These are phyloP conservation scores for Aquilaria sinensis DNA, from an alignment of 345 rosid genomes.

Conservation along the genomic window DNA sequence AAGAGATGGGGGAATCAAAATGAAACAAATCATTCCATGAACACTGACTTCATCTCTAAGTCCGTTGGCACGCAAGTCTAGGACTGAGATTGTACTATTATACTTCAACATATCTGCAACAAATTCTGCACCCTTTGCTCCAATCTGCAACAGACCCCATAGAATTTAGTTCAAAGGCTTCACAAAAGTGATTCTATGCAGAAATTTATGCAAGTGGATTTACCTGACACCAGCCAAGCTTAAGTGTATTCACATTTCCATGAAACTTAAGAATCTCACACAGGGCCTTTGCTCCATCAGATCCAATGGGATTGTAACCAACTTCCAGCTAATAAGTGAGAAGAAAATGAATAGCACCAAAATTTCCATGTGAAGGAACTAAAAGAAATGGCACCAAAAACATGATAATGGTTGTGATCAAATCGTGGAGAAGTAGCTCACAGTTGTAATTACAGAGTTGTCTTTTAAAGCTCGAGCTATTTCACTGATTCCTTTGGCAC, in stretches of 20 bases:
- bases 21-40: slow-evolving; percentile 7
- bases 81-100: slow-evolving; percentile 66
- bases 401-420: slow-evolving; percentile 10
- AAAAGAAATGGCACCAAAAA: slow-evolving; percentile 8
- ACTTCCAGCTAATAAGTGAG: slow-evolving; percentile 59
- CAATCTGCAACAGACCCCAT: slow-evolving; percentile 49
- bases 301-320: slow-evolving; percentile 91
- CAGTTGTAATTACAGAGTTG: slow-evolving; percentile 64
- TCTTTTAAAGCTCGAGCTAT: slow-evolving; percentile 78
- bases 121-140: slow-evolving; percentile 77
- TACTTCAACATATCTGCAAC: slow-evolving; percentile 87
- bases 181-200: neutral
- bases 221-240: slow-evolving; percentile 99
- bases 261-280: slow-evolving; percentile 89
- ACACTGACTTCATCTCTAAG: slow-evolving; percentile 75
- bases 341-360: slow-evolving; percentile 4
- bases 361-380: slow-evolving; percentile 10
- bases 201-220: slow-evolving; percentile 6
- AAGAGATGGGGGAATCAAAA: neutral
- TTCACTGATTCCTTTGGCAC: slow-evolving; percentile 60
- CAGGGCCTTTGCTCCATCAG: slow-evolving; percentile 80
- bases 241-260: slow-evolving; percentile 73
- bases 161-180: slow-evolving; percentile 4
- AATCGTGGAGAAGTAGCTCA: slow-evolving; percentile 22
- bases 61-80: slow-evolving; percentile 96